Evolutionary conservation across 139 green algal species (phyloP).

Genomic region (Haematococcus sp.): DNA sequence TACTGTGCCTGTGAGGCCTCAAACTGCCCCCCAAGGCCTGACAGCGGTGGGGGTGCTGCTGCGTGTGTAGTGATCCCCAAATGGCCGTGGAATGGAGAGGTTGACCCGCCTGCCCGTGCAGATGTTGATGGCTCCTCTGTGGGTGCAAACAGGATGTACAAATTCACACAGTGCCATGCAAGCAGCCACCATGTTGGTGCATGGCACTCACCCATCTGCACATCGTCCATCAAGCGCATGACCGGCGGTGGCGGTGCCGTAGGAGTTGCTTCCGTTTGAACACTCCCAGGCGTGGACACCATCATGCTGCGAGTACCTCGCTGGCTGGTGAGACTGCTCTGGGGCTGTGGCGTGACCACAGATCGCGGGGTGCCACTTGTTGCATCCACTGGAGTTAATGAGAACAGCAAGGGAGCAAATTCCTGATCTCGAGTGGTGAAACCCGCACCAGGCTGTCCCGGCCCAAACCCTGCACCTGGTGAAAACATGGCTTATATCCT

Average conservation of each 20-base stretch:
- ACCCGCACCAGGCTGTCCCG: no score
- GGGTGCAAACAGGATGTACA: not conserved
- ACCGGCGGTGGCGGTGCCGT: conserved; percentile 35
- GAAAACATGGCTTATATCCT: not conserved
- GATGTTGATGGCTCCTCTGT: conserved; percentile 3
- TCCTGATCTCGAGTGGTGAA: conserved; percentile 22
- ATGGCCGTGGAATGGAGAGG: not conserved
- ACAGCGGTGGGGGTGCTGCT: not conserved
- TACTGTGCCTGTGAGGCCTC: conserved; percentile 7
- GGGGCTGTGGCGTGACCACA: conserved; percentile 14
- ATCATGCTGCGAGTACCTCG: conserved; percentile 8
- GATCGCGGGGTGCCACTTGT: conserved; percentile 19
- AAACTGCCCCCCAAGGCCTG: not conserved
- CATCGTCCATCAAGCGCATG: conserved; percentile 26
- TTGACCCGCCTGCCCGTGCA: not conserved
- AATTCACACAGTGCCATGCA: not conserved
- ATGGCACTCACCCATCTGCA: conserved; percentile 34
- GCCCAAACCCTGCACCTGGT: not conserved
- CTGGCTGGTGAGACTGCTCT: no score
- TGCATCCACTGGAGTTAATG: conserved; percentile 19
- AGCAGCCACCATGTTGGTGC: not conserved
- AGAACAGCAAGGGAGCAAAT: conserved; percentile 41
- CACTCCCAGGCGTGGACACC: conserved; percentile 23
- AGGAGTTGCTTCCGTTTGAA: conserved; percentile 37
- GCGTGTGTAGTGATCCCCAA: no score